Conservation (phyloP, 1,139 yeast species). For the Hemisphaericaspora subhashii region DNA sequence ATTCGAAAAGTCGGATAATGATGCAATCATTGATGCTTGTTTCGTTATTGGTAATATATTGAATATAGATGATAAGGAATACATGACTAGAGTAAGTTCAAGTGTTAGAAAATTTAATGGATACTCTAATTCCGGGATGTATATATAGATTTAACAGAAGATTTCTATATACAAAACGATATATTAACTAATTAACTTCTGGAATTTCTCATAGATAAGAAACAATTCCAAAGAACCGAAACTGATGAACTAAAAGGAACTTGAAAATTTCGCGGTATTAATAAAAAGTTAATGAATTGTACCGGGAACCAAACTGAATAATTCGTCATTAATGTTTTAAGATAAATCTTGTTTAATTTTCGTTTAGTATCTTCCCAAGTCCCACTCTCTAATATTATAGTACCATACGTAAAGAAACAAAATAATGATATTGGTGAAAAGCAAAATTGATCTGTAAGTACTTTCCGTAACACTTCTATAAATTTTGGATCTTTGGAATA, state of each 20-base stretch:
- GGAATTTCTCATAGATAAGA: constrained; percentile 72
- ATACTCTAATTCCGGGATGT: constrained; percentile 40
- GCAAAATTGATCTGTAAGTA: constrained; percentile 83
- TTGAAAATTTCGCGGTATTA: constrained; percentile 77
- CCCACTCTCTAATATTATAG: constrained; percentile 77
- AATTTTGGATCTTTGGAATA: constrained; percentile 81
- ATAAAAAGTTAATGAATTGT: constrained; percentile 81
- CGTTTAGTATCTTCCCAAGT: constrained; percentile 60
- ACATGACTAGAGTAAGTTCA: constrained; percentile 26
- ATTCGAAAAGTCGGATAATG: constrained; percentile 44
- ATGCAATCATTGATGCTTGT: constrained; percentile 37
- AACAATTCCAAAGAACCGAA: constrained; percentile 93
- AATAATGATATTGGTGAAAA: constrained; percentile 85
- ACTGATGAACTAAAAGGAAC: constrained; percentile 90
- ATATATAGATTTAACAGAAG: constrained; percentile 23
- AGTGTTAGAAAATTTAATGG: constrained; percentile 37
- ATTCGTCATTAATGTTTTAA: constrained; percentile 76
- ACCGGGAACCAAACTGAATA: constrained; percentile 94
- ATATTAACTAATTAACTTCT: constrained; percentile 12
- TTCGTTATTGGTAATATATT: constrained; percentile 22
- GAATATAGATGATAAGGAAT: constrained; percentile 16
- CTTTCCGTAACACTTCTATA: constrained; percentile 81
- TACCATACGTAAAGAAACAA: constrained; percentile 80
- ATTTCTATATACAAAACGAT: background rate
- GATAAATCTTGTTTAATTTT: constrained; percentile 65